Base-by-base conservation (phyloP, 495 filamentous ascomycete genomes). In the Lasiosphaeris hirsuta region DNA sequence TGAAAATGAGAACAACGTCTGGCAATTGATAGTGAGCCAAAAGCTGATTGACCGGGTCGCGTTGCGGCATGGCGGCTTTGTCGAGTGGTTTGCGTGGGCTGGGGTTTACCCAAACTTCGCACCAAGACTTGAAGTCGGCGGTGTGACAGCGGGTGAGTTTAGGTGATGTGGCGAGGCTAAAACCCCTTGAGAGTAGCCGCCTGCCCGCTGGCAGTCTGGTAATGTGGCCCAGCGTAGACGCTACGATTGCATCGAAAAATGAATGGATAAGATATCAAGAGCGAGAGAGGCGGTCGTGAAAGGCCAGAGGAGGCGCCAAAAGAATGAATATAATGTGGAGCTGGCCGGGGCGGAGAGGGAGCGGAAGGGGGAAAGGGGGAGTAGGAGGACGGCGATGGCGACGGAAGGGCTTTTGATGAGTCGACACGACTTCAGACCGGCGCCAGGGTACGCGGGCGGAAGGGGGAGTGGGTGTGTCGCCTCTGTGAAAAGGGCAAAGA, bases 11-110 rank as follows among this genome's bases (percentile, higher is more conserved):
- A 17, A 45, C 40, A 14, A 35, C 19, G 43, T 55, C 53, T 17
- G 42, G 41, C 35, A 55, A 18, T 45, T 23, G 42, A 30, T 46
- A 55, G 10, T 55, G 42, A 42, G 53, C 53, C 15, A 39, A 42
- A 23, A 55, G 42, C 53, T 55, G 53, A 41, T 30, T 35, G 53
- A 55, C 35, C 6, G 53, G 53, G 33, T 55, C 43, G 14, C 23
- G 37, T 41, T 35, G 45, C 41, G 42, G 42, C 53, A 55, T 55
- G 41, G 30, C 42, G 10, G 40, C 13, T 10, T 10, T 30, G 23
- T 30, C 23, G 23, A 30, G 23, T 30, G 23, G 2, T 30, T 30
- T 2, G 23, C 23, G 23, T 30, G 5, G 23, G 23, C 5, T 30
- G 23, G 5, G 23, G 23, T 30, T 30, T 30, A 30, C 23, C 23